Evolutionary conservation across 73 alveolate genomes (phyloP).

Genomic region (Stentor roeselii): DNA sequence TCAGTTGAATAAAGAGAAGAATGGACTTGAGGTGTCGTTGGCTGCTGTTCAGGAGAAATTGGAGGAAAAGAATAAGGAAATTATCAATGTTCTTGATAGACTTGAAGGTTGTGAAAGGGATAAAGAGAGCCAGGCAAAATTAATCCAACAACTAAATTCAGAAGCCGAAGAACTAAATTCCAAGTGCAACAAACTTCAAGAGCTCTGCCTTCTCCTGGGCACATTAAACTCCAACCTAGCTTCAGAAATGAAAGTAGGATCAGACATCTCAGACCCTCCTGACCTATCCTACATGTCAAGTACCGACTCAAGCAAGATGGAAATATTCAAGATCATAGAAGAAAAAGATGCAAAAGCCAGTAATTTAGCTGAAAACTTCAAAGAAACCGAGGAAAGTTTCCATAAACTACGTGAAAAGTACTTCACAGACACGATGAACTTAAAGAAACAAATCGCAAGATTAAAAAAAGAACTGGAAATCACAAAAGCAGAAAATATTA

Average conservation of each 20-base stretch:
- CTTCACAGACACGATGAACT: background rate
- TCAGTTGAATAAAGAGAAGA: background rate
- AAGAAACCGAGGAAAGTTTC: background rate
- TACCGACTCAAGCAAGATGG: background rate
- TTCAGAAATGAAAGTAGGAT: background rate
- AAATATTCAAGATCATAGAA: background rate
- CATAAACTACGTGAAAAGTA: background rate
- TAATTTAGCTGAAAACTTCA: background rate
- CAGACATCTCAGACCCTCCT: background rate
- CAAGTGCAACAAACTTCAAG: background rate
- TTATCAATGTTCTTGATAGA: background rate
- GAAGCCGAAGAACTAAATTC: too few species aligned
- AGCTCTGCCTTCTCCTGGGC: background rate
- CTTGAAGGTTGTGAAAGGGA: background rate
- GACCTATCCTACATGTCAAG: background rate
- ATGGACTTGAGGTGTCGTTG: background rate
- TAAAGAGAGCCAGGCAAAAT: background rate
- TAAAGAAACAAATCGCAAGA: background rate
- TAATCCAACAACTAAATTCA: background rate
- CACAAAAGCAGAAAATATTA: background rate
- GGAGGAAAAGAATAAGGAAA: background rate
- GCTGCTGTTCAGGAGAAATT: background rate
- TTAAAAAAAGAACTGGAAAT: background rate
- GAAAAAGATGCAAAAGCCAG: slow-evolving; percentile 2
- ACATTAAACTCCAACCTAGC: background rate